Base-by-base conservation (phyloP, 164 flowering plant genomes). In the Magnolia changhungtana region DNA sequence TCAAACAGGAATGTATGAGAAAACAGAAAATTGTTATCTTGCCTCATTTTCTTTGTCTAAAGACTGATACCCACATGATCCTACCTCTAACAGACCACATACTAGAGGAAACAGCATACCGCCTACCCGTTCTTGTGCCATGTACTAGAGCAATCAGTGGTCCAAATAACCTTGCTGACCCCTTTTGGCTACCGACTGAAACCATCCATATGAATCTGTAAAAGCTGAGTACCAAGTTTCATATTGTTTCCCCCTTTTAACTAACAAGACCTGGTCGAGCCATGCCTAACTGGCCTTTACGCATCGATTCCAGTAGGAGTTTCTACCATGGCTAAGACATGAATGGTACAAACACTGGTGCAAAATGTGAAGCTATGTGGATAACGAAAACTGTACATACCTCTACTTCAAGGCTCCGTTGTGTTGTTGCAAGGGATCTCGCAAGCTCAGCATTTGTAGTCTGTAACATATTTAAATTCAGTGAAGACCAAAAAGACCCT, bases 361-460 rank as follows among this genome's bases (percentile, higher is more conserved):
- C 61, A 55, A 55, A 55, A 55, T 55, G 61, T 55, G 18, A 16
- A 11, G 18, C 18, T 55, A 55, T 16, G 18, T 55, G 16, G 10
- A 55, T 16, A 55, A 16, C 2, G 16, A 55, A 55, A 61, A 64
- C 14, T 75, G 45, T 51, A 20, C 73, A 74, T 89, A 93, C 99
- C 99, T 93, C 93, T 18, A 86, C 82, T 88, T 90, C 94, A 76
- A 93, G 95, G 82, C 91, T 90, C 89, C 95, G 84, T 80, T 93
- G 98, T 14, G 82, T 87, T 20, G 88, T 49, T 63, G 95, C 99
- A 76, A 93, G 92, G 67, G 93, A 86, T 80, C 82, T 90, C 37
- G 98, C 92, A 79, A 96, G 96, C 76, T 91, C 91, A 81, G 94
- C 92, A 88, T 93, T 96, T 65, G 81, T 79, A 82, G 89, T 91